phyloP scores from a whole-genome alignment of 257 asterid genomes.

The Solanum etuberosum region DNA sequence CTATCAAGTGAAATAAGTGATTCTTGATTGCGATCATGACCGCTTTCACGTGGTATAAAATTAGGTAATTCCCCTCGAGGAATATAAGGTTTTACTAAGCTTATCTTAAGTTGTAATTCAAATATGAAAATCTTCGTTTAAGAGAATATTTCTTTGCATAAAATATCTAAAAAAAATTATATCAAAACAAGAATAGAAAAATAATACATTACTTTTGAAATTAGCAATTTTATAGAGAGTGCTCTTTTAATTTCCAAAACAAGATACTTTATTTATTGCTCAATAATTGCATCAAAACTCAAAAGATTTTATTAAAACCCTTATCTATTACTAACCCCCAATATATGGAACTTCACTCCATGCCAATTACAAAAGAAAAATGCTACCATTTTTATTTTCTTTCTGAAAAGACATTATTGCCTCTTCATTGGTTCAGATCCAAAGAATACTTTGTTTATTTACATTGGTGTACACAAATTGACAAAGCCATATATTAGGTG shows the following conservation, averaged over 20 bases:
- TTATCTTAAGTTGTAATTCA: not conserved
- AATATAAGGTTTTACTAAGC: not conserved
- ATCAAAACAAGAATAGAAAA: not conserved
- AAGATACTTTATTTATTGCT: not conserved
- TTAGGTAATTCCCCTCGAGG: no score
- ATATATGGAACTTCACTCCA: not conserved
- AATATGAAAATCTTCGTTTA: not conserved
- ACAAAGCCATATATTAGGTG: slow-evolving; percentile 2
- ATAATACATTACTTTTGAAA: not conserved
- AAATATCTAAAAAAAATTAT: not conserved
- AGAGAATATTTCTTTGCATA: not conserved
- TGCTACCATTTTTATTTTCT: not conserved
- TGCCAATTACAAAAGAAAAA: not conserved
- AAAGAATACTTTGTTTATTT: not conserved
- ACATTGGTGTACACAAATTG: not conserved
- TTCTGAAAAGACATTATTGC: not conserved
- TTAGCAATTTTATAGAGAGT: not conserved
- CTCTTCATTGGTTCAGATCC: slow-evolving; percentile 6
- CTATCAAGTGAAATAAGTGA: not conserved
- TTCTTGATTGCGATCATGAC: not conserved
- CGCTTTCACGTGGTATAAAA: not conserved
- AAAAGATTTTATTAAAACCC: not conserved
- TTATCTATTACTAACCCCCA: not conserved
- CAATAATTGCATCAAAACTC: slow-evolving; percentile 9
- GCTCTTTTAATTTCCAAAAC: not conserved